Evolutionary conservation across 768 basidiomycete species (phyloP), one percentile per base, ranked within the genome.

Genomic region (Clitopilus hobsonii): DNA sequence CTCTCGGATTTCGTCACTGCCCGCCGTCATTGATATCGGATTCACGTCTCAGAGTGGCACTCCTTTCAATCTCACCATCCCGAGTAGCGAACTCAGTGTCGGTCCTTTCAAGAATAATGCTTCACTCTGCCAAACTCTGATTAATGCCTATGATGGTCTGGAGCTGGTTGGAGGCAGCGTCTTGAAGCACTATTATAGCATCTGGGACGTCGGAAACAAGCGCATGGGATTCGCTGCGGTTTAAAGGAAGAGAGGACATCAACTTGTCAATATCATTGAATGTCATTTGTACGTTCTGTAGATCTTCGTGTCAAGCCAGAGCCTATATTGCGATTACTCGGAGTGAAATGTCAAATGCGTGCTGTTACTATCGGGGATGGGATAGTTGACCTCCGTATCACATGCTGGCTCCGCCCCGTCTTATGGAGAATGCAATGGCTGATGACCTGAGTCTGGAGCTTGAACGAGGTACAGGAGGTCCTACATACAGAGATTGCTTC

Each of bases 151-250:
- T 58, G 79, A 82, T 62, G 76, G 75, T 3, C 67, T 78, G 49
- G 71, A 74, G 49, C 63, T 84, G 28, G 74, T 84, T 24, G 82
- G 81, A 10, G 82, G 76, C 23, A 81, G 79, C 59, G 56, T 83
- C 54, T 65, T 84, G 57, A 83, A 85, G 69, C 82, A 83, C 60
- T 83, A 80, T 58, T 84, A 82, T 61, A 80, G 75, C 54, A 76
- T 82, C 8, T 83, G 80, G 80, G 81, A 83, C 63, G 70, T 84
- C 26, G 77, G 73, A 32, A 67, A 67, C 23, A 71, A 74, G 58
- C 66, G 77, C 24, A 65, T 83, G 63, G 82, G 82, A 2, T 83
- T 85, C 57, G 80, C 81, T 29, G 69, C 77, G n/a, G 71, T 72
- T 38, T 72, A 63, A 61, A 22, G 22, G 64, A 61, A 22, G 22